Percentiles rank a stretch among this genome's conserved stretches.
Evolutionary conservation across 2,329 filamentous ascomycete genomes (phyloP).

Genomic region (Penicillium sp.): DNA sequence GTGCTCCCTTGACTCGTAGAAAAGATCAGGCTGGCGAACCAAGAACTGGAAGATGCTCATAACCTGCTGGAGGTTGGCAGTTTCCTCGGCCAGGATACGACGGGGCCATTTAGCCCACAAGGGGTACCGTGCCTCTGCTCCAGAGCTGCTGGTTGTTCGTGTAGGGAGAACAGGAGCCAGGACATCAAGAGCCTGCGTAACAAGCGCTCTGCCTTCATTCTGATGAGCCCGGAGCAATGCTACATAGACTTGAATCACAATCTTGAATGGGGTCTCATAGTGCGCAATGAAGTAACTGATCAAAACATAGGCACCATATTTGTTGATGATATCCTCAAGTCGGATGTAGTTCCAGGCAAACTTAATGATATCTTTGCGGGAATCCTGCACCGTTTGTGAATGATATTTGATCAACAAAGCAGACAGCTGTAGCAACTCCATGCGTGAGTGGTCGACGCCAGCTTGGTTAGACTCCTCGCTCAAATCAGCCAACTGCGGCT

Average conservation of each 20-base stretch:
- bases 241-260: slow-evolving; percentile 91
- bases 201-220: slow-evolving; percentile 85
- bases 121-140: slow-evolving; percentile 68
- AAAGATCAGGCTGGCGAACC: slow-evolving; percentile 85
- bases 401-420: slow-evolving; percentile 96
- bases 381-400: slow-evolving; percentile 79
- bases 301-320: slow-evolving; percentile 94
- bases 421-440: slow-evolving; percentile 93
- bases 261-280: slow-evolving; percentile 94
- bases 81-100: slow-evolving; percentile 89
- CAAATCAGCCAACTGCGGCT: slow-evolving; percentile 75
- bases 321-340: slow-evolving; percentile 98
- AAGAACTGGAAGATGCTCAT: slow-evolving; percentile 97
- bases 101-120: slow-evolving; percentile 88
- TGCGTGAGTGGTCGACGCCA: slow-evolving; percentile 90
- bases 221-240: slow-evolving; percentile 89
- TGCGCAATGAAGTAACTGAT: slow-evolving; percentile 97
- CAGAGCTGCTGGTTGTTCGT: slow-evolving; percentile 55
- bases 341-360: slow-evolving; percentile 99
- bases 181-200: slow-evolving; percentile 90
- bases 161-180: slow-evolving; percentile 92
- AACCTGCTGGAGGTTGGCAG: slow-evolving; percentile 90
- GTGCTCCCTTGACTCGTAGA: slow-evolving; percentile 91
- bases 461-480: slow-evolving; percentile 79
- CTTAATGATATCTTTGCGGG: slow-evolving; percentile 96